Conservation (phyloP, 2,329 filamentous ascomycete species). For the Amesomyces nigricolor region DNA sequence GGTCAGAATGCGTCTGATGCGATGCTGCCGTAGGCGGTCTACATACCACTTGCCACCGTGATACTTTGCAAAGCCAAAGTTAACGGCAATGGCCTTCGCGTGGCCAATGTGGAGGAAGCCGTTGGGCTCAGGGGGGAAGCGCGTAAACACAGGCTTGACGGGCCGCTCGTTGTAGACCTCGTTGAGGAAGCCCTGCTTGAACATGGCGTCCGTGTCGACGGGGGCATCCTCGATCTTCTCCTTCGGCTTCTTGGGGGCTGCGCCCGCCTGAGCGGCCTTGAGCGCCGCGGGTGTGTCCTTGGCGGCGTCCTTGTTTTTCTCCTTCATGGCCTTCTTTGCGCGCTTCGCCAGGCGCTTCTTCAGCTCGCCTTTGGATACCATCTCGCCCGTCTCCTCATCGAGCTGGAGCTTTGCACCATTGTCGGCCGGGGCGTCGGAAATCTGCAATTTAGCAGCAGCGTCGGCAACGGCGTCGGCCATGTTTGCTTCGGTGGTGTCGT, state of each 20-base stretch:
- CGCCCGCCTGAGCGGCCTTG: constrained; percentile 30
- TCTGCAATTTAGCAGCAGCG: constrained; percentile 49
- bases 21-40: background rate
- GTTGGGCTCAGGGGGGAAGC: constrained; percentile 84
- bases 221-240: constrained; percentile 28
- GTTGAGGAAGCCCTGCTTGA: constrained; percentile 70
- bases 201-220: constrained; percentile 61
- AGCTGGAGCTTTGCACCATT: constrained; percentile 33
- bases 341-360: constrained; percentile 57
- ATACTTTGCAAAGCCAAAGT: constrained; percentile 87
- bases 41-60: constrained; percentile 59
- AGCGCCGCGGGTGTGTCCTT: constrained; percentile 27
- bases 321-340: constrained; percentile 50
- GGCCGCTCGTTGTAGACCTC: constrained; percentile 67
- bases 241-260: constrained; percentile 24
- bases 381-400: constrained; percentile 60
- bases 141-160: constrained; percentile 56
- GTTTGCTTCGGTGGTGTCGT: background rate
- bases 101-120: constrained; percentile 92
- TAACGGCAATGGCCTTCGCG: constrained; percentile 90
- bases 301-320: constrained; percentile 42
- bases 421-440: constrained; percentile 21
- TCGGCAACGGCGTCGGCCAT: constrained; percentile 47
- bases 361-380: constrained; percentile 58
- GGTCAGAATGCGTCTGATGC: background rate